Percentiles rank a stretch among this genome's conserved stretches.
phyloP scores from a whole-genome alignment of 495 filamentous ascomycete species.

The Darksidea phi region DNA sequence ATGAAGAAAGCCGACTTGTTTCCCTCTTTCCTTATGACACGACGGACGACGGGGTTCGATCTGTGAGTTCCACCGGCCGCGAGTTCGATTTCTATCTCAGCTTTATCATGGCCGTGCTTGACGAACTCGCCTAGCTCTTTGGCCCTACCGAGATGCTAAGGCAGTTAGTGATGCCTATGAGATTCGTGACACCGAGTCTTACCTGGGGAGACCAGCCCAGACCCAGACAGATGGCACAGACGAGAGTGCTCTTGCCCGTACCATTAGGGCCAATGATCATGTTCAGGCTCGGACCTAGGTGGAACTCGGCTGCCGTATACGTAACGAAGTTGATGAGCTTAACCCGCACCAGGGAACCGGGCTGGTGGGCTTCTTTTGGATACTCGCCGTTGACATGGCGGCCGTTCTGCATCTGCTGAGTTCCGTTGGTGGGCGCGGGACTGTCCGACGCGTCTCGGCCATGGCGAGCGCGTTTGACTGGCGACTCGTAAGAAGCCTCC shows the following conservation, averaged over 20 bases:
- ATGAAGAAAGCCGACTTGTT: conserved; percentile 74
- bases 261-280: conserved; percentile 99
- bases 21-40: conserved; percentile 75
- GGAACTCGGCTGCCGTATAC: conserved; percentile 85
- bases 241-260: conserved; percentile 94
- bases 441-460: conserved; percentile 25
- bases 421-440: conserved; percentile 8
- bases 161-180: conserved; percentile 6
- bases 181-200: conserved; percentile 29
- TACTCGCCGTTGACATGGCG: conserved; percentile 22
- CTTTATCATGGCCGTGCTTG: conserved; percentile 79
- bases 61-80: conserved; percentile 51
- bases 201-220: conserved; percentile 75
- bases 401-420: conserved; percentile 22
- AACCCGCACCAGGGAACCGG: conserved; percentile 87
- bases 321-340: conserved; percentile 91
- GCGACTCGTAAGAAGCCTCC: conserved; percentile 5
- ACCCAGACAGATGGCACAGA: conserved; percentile 94
- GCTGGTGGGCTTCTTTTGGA: conserved; percentile 51
- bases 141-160: conserved; percentile 76
- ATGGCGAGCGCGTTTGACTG: conserved; percentile 36
- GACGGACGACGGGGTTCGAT: conserved; percentile 68
- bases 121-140: conserved; percentile 86
- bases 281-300: conserved; percentile 87
- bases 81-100: conserved; percentile 86